A percentile compares a stretch with the other conserved stretches of the same genome.
phyloP scores from a whole-genome alignment of 306 rosid genomes.

The Cucumis melo region DNA sequence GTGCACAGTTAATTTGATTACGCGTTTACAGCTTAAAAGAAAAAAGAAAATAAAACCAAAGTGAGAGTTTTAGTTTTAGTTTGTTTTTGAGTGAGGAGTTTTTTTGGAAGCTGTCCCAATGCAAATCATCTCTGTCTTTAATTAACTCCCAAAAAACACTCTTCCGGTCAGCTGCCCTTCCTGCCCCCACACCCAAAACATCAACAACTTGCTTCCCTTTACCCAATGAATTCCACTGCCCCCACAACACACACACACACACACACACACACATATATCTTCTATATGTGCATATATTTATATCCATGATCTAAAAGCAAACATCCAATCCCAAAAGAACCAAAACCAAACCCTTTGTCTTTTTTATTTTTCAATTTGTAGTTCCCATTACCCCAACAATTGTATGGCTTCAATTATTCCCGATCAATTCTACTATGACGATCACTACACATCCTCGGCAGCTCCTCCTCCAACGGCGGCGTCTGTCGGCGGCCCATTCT shows the following conservation, averaged over 20 bases:
- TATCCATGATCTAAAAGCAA: not conserved
- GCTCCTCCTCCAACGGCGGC: not conserved
- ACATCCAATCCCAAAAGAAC: not conserved
- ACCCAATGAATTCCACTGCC: not conserved
- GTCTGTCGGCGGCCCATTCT: not conserved
- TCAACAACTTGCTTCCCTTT: not conserved
- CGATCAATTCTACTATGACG: not conserved
- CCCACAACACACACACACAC: not conserved
- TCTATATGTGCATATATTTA: not conserved
- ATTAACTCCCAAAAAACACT: not conserved
- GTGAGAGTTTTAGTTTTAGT: not conserved
- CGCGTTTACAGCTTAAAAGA: not conserved
- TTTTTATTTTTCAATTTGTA: too few species aligned
- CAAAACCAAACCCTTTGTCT: not conserved
- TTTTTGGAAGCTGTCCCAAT: not conserved
- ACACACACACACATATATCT: too few species aligned
- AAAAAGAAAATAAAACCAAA: not conserved
- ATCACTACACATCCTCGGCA: not conserved
- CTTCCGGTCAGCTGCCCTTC: not conserved
- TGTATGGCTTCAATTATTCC: not conserved
- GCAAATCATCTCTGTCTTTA: not conserved
- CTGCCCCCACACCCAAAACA: not conserved
- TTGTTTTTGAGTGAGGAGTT: not conserved
- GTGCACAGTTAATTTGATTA: not conserved
- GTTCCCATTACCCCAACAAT: not conserved